These are phyloP conservation scores for Neoboletus subvelutipes DNA, from an alignment of 768 basidiomycete genomes.

Conservation along the genomic window DNA sequence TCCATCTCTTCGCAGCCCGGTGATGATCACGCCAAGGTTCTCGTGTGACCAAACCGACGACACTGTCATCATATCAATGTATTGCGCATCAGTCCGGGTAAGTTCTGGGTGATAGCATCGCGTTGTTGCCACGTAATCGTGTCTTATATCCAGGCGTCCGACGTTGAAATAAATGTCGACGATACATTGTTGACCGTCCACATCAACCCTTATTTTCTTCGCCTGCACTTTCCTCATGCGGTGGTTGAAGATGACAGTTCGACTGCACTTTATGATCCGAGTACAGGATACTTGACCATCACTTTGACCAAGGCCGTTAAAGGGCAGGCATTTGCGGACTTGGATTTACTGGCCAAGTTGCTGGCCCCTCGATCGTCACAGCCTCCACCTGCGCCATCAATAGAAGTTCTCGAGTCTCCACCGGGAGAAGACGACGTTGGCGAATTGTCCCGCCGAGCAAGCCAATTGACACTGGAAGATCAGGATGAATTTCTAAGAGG, in stretches of 20 bases:
- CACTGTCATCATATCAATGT: conserved; percentile 57
- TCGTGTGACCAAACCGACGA: conserved; percentile 61
- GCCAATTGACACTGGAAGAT: conserved; percentile 50
- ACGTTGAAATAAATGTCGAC: conserved; percentile 77
- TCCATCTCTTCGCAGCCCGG: background rate
- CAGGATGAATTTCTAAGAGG: conserved; percentile 58
- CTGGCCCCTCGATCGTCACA: conserved; percentile 61
- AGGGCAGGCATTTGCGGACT: conserved; percentile 70
- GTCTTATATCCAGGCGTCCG: conserved; percentile 58
- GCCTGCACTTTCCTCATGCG: conserved; percentile 70
- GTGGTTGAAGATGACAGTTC: conserved; percentile 64
- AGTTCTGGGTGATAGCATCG: conserved; percentile 21
- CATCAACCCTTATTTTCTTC: conserved; percentile 82
- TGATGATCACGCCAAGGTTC: conserved; percentile 78
- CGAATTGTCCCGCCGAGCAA: conserved; percentile 44
- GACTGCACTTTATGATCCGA: conserved; percentile 72
- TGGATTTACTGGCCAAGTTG: conserved; percentile 77
- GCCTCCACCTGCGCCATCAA: conserved; percentile 36
- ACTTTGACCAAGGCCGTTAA: conserved; percentile 66
- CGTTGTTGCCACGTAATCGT: conserved; percentile 12
- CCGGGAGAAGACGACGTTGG: conserved; percentile 30
- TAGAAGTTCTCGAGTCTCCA: conserved; percentile 55
- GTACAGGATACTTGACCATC: conserved; percentile 73
- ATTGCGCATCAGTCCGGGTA: conserved; percentile 74
- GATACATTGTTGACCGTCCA: conserved; percentile 68